These are phyloP conservation scores for Colletotrichum sublineola DNA, from an alignment of 2,329 filamentous ascomycete genomes.

Conservation along the genomic window DNA sequence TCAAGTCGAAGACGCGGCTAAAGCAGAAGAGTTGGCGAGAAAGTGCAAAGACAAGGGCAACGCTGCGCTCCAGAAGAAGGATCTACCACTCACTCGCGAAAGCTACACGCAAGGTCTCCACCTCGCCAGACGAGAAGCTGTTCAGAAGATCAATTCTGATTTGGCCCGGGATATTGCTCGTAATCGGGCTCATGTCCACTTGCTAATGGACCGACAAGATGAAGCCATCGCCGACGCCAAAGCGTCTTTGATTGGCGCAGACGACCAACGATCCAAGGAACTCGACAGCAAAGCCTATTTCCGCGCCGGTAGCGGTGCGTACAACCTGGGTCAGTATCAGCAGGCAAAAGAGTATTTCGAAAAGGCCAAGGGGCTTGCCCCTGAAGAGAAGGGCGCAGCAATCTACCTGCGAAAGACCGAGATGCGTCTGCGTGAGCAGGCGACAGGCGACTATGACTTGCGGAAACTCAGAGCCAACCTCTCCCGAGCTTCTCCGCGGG, in stretches of 20 bases:
- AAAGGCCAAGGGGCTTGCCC: conserved; percentile 46
- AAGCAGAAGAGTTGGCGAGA: conserved; percentile 36
- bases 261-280: conserved; percentile 21
- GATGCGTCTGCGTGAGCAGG: conserved; percentile 46
- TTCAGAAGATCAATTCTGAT: conserved; percentile 24
- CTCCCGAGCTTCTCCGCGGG: conserved; percentile 47
- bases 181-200: conserved; percentile 50
- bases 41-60: conserved; percentile 50
- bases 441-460: conserved; percentile 45
- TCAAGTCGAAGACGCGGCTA: background rate
- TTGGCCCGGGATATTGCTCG: conserved; percentile 50
- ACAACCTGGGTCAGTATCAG: conserved; percentile 47
- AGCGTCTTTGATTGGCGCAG: conserved; percentile 47
- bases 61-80: conserved; percentile 45
- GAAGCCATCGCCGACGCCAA: conserved; percentile 49
- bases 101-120: conserved; percentile 48
- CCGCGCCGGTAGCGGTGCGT: conserved; percentile 50
- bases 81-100: conserved; percentile 43
- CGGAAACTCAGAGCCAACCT: conserved; percentile 44
- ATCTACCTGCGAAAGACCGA: conserved; percentile 44
- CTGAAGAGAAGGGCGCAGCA: conserved; percentile 41
- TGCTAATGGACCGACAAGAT: conserved; percentile 50
- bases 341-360: conserved; percentile 46
- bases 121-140: conserved; percentile 9
- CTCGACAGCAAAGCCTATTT: conserved; percentile 52